Conservation (phyloP, 2,329 filamentous ascomycete species). For the Claviceps monticola region DNA sequence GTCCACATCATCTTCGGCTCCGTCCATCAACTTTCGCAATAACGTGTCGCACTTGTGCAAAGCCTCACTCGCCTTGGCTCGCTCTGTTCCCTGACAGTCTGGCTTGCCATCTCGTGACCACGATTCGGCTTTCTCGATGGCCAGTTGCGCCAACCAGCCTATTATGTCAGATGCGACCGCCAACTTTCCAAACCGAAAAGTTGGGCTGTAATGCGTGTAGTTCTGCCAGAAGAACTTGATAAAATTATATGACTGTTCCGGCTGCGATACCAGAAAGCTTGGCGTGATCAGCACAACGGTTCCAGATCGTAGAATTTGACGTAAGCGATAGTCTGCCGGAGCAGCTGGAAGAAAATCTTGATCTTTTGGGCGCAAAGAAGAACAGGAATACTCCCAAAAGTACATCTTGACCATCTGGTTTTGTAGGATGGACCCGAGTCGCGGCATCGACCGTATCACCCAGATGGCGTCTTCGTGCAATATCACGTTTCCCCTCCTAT, state of each 20-base stretch:
- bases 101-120: background rate
- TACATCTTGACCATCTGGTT: conserved; percentile 12
- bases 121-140: conserved; percentile 9
- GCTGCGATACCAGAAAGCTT: conserved; percentile 27
- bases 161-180: conserved; percentile 17
- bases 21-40: conserved; percentile 9
- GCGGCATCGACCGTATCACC: conserved; percentile 26
- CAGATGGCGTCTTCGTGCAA: conserved; percentile 30
- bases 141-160: conserved; percentile 18
- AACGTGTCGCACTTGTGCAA: conserved; percentile 12
- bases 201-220: conserved; percentile 6
- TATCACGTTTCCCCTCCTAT: conserved; percentile 22
- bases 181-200: conserved; percentile 12
- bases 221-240: conserved; percentile 22
- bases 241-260: conserved; percentile 19
- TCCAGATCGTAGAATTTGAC: conserved; percentile 18
- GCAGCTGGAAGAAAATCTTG: background rate
- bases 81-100: background rate
- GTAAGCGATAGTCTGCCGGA: conserved; percentile 13
- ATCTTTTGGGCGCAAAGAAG: conserved; percentile 1
- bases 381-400: conserved; percentile 25
- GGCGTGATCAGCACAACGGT: conserved; percentile 25
- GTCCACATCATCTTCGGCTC: conserved; percentile 6
- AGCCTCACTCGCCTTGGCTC: conserved; percentile 8
- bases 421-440: conserved; percentile 20